Evolutionary conservation across 371 early-diverging fungal genomes (phyloP).

Genomic region (Mucor irregularis): DNA sequence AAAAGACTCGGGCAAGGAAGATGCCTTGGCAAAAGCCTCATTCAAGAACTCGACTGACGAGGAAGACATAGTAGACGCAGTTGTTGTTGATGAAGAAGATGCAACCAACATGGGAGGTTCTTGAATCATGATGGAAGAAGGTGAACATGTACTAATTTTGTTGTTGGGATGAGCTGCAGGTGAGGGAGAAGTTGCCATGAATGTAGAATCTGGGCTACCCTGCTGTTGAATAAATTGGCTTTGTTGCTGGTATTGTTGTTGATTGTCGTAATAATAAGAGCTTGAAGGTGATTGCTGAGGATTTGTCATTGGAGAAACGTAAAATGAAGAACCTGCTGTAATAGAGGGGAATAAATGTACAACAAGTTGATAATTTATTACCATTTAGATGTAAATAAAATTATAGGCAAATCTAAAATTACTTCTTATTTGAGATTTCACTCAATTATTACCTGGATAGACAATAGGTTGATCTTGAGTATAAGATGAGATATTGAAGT

Average conservation of each 20-base stretch:
- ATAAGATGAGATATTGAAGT: constrained; percentile 14
- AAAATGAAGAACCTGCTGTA: constrained; percentile 26
- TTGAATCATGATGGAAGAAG: constrained; percentile 37
- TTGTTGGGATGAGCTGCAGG: not conserved
- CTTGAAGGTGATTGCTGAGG: constrained; percentile 17
- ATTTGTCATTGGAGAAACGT: constrained; percentile 27
- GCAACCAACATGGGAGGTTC: constrained; percentile 46
- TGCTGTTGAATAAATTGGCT: constrained; percentile 15
- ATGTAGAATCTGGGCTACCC: constrained; percentile 18
- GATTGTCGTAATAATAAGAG: constrained; percentile 22
- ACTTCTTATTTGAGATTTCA: not conserved
- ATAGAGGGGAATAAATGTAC: not conserved
- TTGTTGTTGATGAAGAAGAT: constrained; percentile 40
- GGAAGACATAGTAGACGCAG: constrained; percentile 34
- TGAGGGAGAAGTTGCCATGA: constrained; percentile 23
- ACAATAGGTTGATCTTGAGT: constrained; percentile 24
- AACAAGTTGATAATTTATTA: not conserved
- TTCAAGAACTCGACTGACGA: constrained; percentile 36
- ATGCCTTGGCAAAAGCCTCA: constrained; percentile 39
- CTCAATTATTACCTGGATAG: constrained; percentile 22
- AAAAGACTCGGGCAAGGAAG: constrained; percentile 38
- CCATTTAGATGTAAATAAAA: constrained; percentile 4
- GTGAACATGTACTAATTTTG: constrained; percentile 20
- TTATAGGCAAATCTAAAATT: constrained; percentile 10
- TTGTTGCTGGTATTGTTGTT: constrained; percentile 14